Evolutionary conservation across 805 yeast genomes (phyloP), one percentile per base, ranked within the genome.

Genomic region (Metschnikowia corniflorae): DNA sequence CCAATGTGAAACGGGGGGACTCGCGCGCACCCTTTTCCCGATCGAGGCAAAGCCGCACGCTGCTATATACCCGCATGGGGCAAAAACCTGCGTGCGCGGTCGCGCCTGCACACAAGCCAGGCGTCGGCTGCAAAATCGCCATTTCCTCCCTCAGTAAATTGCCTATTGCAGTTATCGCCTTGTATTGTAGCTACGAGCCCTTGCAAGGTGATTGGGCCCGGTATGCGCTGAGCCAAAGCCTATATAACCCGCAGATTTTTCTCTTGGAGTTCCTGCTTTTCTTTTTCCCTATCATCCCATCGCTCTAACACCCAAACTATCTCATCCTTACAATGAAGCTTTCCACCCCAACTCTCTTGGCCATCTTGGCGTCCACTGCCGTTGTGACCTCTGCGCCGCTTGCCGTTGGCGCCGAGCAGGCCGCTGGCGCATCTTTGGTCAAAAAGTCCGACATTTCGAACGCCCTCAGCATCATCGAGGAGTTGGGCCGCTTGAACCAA

Each of bases 301-400:
- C n/a, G n/a, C n/a, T n/a, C n/a, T n/a, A n/a, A n/a, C n/a, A n/a
- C n/a, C n/a, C n/a, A n/a, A n/a, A n/a, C n/a, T n/a, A n/a, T n/a
- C n/a, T n/a, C n/a, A n/a, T n/a, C 31, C 15, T 28, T 34, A 47
- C 42, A 49, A 68, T 68, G 73, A 68, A 65, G 58, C 60, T 67
- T 28, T 52, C 71, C 25, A 54, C 64, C 29, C 50, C 71, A 31
- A 57, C 72, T 31, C 53, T 60, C 35, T 50, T 65, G 43, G 70
- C 71, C 38, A 50, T 67, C 43, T 58, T 65, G 49, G 70, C 68
- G 37, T 30, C 71, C 23, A 41, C 63, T 25, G 54, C 68, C 20
- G 46, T 60, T 31, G 71, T 61, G 22, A 46, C 52, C 32, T 67
- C 71, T 37, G 67, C 70, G 14, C 60, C 59, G 25, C 27, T 52